Evolutionary conservation across 306 rosid species (phyloP).

Genomic region (Malus sylvestris): DNA sequence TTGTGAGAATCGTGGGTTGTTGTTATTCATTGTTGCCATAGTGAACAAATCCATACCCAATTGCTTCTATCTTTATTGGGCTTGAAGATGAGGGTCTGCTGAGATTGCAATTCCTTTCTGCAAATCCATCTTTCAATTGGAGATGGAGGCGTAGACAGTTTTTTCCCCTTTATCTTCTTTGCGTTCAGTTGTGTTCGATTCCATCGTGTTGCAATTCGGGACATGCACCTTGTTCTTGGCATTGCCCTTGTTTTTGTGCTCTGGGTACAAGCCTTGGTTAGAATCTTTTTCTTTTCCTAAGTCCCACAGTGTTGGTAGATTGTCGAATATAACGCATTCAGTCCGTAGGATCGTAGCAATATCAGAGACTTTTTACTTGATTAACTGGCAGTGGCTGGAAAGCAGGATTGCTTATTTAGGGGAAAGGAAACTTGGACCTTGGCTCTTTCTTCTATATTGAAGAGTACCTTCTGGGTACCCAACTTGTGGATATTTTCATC

Average conservation of each 20-base stretch:
- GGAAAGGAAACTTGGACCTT: background rate
- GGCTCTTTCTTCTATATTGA: background rate
- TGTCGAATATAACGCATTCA: background rate
- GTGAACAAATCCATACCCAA: background rate
- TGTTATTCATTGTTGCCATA: conserved; percentile 14
- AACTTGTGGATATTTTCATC: background rate
- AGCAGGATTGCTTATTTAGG: conserved; percentile 4
- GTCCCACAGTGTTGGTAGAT: conserved; percentile 1
- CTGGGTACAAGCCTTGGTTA: conserved; percentile 15
- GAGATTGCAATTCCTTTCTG: conserved; percentile 35
- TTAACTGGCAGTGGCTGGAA: conserved; percentile 13
- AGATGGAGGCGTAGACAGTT: conserved; percentile 53
- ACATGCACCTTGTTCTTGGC: conserved; percentile 3
- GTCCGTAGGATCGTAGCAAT: background rate
- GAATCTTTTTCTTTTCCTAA: conserved; percentile 7
- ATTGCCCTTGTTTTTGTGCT: conserved; percentile 17
- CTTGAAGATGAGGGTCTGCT: conserved; percentile 32
- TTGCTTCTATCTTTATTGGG: conserved; percentile 9
- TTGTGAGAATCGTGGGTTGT: conserved; percentile 9
- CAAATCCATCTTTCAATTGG: conserved; percentile 45
- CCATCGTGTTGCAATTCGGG: conserved; percentile 25
- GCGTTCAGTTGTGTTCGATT: background rate
- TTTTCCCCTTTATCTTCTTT: background rate
- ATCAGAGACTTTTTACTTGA: conserved; percentile 4
- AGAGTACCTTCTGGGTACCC: background rate